A percentile compares a stretch with the other conserved stretches of the same genome.
Conservation (phyloP, 495 filamentous ascomycete genomes). For the Physcia stellaris region DNA sequence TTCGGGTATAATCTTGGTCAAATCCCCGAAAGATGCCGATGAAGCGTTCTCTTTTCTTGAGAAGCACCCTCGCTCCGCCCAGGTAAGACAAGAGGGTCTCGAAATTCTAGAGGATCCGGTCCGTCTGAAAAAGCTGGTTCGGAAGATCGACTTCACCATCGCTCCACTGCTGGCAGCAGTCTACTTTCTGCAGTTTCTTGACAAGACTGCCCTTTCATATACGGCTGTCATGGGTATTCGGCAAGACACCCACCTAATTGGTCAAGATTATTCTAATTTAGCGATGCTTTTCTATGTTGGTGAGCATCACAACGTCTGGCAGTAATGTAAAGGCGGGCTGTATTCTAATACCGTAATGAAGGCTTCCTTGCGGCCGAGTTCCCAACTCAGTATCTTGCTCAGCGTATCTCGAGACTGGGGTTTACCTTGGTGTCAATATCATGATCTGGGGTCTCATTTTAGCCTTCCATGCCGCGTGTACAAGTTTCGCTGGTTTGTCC, state of each 20-base stretch:
- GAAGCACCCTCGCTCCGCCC: slow-evolving; percentile 14
- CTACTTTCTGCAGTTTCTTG: slow-evolving; percentile 62
- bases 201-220: slow-evolving; percentile 58
- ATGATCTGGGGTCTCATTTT: slow-evolving; percentile 43
- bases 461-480: slow-evolving; percentile 44
- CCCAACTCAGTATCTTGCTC: slow-evolving; percentile 15
- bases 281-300: slow-evolving; percentile 19
- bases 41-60: slow-evolving; percentile 19
- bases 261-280: slow-evolving; percentile 26
- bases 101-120: slow-evolving; percentile 19
- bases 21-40: slow-evolving; percentile 17
- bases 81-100: slow-evolving; percentile 16
- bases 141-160: slow-evolving; percentile 31
- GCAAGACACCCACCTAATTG: slow-evolving; percentile 37
- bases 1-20: slow-evolving; percentile 2
- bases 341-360: neutral
- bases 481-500: slow-evolving; percentile 41
- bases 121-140: slow-evolving; percentile 16
- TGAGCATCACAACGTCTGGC: slow-evolving; percentile 2
- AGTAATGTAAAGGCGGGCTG: neutral
- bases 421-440: slow-evolving; percentile 47
- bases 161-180: slow-evolving; percentile 37
- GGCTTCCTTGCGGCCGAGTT: slow-evolving; percentile 17
- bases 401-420: slow-evolving; percentile 8
- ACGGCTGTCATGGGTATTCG: slow-evolving; percentile 56